These are phyloP conservation scores for Starmerella khaoyaiensis DNA, from an alignment of 805 yeast genomes.

Conservation along the genomic window DNA sequence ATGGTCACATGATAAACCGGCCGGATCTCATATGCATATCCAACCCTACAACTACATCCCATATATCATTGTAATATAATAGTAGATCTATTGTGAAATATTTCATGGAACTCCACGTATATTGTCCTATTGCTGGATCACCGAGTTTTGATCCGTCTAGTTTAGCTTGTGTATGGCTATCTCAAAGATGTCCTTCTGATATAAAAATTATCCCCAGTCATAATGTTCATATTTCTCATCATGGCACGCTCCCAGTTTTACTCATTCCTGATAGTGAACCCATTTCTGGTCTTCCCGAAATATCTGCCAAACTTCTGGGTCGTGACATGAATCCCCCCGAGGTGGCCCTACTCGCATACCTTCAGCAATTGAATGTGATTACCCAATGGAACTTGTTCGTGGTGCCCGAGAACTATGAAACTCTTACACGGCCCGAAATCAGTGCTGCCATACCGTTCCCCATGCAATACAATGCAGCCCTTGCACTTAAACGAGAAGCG, in stretches of 20 bases:
- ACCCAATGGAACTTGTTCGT: slow-evolving; percentile 22
- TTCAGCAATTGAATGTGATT: slow-evolving; percentile 15
- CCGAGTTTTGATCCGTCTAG: slow-evolving; percentile 26
- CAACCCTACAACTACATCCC: too few species aligned
- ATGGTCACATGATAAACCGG: too few species aligned
- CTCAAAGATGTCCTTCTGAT: slow-evolving; percentile 10
- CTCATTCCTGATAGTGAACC: slow-evolving; percentile 9
- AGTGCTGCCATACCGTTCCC: slow-evolving; percentile 26
- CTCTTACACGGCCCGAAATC: slow-evolving; percentile 25
- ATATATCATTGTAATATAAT: too few species aligned
- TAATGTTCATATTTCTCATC: slow-evolving; percentile 19
- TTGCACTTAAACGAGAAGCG: slow-evolving; percentile 23
- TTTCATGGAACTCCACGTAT: slow-evolving; percentile 27
- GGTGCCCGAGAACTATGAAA: slow-evolving; percentile 24
- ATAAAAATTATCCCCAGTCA: slow-evolving; percentile 21
- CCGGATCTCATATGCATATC: too few species aligned
- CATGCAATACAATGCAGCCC: slow-evolving; percentile 28
- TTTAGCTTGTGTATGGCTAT: slow-evolving; percentile 25
- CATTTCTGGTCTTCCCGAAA: slow-evolving; percentile 21
- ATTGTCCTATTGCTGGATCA: slow-evolving; percentile 23
- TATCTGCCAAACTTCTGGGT: slow-evolving; percentile 18
- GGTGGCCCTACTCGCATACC: slow-evolving; percentile 15
- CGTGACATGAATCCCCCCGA: slow-evolving; percentile 11
- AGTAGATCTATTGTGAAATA: too few species aligned
- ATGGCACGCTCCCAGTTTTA: slow-evolving; percentile 24